Evolutionary conservation across 2,329 filamentous ascomycete species (phyloP).

Genomic region (Aspergillus proliferans): DNA sequence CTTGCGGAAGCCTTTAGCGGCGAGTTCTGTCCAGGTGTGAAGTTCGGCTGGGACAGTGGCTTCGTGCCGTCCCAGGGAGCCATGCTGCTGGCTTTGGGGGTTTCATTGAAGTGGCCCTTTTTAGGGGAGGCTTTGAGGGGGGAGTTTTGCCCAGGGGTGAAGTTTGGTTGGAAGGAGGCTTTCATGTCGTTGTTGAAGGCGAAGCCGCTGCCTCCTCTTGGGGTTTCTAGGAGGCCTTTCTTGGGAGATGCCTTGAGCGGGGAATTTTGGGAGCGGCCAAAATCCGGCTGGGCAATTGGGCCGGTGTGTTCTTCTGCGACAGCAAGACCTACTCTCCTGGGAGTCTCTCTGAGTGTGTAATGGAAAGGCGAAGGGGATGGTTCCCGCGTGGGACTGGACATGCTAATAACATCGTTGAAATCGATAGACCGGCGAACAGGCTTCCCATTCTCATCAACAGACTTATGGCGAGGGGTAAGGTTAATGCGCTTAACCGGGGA

Average conservation of each 20-base stretch:
- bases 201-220: constrained; percentile 8
- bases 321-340: constrained; percentile 28
- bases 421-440: constrained; percentile 24
- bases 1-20: constrained; percentile 39
- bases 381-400: constrained; percentile 41
- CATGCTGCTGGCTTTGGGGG: constrained; percentile 4
- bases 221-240: constrained; percentile 24
- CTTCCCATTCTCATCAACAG: constrained; percentile 29
- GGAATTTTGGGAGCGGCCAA: constrained; percentile 27
- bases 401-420: constrained; percentile 27
- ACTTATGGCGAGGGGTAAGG: constrained; percentile 22
- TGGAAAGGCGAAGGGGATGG: constrained; percentile 41
- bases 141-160: constrained; percentile 12
- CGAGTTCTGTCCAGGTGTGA: constrained; percentile 28
- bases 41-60: constrained; percentile 16
- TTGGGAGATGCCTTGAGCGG: constrained; percentile 41
- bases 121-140: constrained; percentile 18
- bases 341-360: constrained; percentile 36
- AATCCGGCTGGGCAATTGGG: constrained; percentile 16
- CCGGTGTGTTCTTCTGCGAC: constrained; percentile 16
- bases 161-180: constrained; percentile 12
- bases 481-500: constrained; percentile 30
- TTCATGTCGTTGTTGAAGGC: constrained; percentile 2
- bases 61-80: constrained; percentile 5
- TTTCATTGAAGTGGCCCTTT: constrained; percentile 21